Percentiles rank a stretch among this genome's conserved stretches.
Evolutionary conservation across 257 asterid genomes (phyloP).

Genomic region (Vinca minor): DNA sequence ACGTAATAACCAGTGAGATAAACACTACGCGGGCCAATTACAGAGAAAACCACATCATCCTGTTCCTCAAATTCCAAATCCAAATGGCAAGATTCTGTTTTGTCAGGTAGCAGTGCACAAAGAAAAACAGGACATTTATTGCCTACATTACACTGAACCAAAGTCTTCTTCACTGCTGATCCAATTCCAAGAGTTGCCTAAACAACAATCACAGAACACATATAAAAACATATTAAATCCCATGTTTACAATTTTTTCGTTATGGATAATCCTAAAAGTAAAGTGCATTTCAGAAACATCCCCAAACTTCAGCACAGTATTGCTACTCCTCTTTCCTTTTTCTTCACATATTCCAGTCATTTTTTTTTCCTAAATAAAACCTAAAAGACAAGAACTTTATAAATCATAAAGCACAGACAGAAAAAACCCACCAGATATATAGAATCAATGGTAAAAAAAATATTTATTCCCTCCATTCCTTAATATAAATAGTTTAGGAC

Average conservation of each 20-base stretch:
- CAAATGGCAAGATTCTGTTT: slow-evolving; percentile 55
- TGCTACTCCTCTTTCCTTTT: neutral
- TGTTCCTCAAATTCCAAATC: slow-evolving; percentile 88
- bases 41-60: slow-evolving; percentile 79
- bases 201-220: slow-evolving; percentile 16
- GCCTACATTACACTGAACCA: slow-evolving; percentile 81
- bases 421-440: neutral
- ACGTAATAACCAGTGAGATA: slow-evolving; percentile 69
- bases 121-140: slow-evolving; percentile 53
- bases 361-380: too few species aligned
- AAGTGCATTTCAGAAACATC: neutral
- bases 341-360: too few species aligned
- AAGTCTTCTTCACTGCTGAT: slow-evolving; percentile 30
- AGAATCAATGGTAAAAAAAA: too few species aligned
- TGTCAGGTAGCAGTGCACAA: slow-evolving; percentile 55
- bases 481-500: too few species aligned
- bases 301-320: neutral
- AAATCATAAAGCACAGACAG: neutral
- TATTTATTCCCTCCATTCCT: too few species aligned
- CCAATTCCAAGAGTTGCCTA: slow-evolving; percentile 84
- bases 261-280: neutral
- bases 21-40: slow-evolving; percentile 67
- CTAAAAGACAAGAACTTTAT: too few species aligned
- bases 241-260: neutral
- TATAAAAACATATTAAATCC: slow-evolving; percentile 3